Conservation (phyloP, 345 rosid genomes). For the Corchorus capsularis region DNA sequence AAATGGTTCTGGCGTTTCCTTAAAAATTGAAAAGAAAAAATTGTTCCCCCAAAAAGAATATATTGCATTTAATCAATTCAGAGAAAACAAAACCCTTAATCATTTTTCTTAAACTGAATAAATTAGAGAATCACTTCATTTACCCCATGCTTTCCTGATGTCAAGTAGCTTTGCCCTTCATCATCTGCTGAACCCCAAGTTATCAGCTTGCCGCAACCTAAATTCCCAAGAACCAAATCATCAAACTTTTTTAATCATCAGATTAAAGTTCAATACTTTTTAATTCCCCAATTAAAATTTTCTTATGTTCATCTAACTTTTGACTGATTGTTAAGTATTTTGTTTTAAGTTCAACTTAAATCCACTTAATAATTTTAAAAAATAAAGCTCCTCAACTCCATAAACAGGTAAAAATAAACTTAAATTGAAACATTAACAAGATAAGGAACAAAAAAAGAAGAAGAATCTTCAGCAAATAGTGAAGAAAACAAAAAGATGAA, state of each 20-base stretch:
- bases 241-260: no score
- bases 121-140: slow-evolving; percentile 24
- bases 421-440: not conserved
- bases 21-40: slow-evolving; percentile 31
- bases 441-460: not conserved
- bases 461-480: not conserved
- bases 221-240: slow-evolving; percentile 10
- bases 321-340: not conserved
- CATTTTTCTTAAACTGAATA: not conserved
- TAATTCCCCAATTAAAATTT: not conserved
- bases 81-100: not conserved
- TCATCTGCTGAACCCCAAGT: slow-evolving; percentile 87
- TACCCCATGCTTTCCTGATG: slow-evolving; percentile 92
- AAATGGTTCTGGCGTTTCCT: slow-evolving; percentile 81
- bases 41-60: slow-evolving; percentile 15
- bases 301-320: not conserved
- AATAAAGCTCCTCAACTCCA: not conserved
- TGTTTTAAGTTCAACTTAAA: not conserved
- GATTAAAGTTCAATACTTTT: not conserved
- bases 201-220: slow-evolving; percentile 71
- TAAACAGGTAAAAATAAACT: not conserved
- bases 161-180: slow-evolving; percentile 67
- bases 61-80: slow-evolving; percentile 31
- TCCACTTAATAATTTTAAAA: not conserved
- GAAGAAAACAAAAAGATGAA: slow-evolving; percentile 7